Percentiles rank a stretch among this genome's conserved stretches.
These are phyloP conservation scores for Basidioascus undulatus DNA, from an alignment of 768 basidiomycete genomes.

Conservation along the genomic window DNA sequence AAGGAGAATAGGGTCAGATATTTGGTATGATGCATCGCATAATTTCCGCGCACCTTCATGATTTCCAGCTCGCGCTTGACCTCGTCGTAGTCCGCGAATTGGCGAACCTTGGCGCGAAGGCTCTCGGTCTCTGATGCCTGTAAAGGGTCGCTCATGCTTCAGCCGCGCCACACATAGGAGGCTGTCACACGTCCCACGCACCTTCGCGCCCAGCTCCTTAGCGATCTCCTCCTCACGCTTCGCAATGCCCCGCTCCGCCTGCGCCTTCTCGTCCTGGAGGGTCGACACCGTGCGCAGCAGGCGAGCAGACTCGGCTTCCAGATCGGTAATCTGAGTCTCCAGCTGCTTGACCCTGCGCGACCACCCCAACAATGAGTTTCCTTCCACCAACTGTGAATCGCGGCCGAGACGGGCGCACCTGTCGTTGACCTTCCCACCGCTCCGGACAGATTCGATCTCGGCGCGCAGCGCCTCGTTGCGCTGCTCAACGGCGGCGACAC, in stretches of 20 bases:
- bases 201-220: constrained; percentile 30
- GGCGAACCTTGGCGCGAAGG: constrained; percentile 41
- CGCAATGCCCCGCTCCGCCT: constrained; percentile 27
- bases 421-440: constrained; percentile 45
- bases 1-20: neutral
- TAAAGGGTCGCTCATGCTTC: too few species aligned
- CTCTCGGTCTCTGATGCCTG: constrained; percentile 36
- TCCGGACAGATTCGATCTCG: constrained; percentile 74
- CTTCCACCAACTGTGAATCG: too few species aligned
- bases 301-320: constrained; percentile 51
- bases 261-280: constrained; percentile 27
- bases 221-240: constrained; percentile 36
- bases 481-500: constrained; percentile 75
- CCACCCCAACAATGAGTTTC: too few species aligned
- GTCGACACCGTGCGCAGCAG: constrained; percentile 34
- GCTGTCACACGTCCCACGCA: too few species aligned
- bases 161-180: too few species aligned
- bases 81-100: constrained; percentile 76
- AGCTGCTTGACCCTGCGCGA: constrained; percentile 37
- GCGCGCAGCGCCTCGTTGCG: constrained; percentile 88
- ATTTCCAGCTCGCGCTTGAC: constrained; percentile 94
- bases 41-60: constrained; percentile 48
- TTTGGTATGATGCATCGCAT: neutral
- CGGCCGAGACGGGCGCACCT: constrained; percentile 26
- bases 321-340: constrained; percentile 43